Base-by-base conservation (phyloP, 768 basidiomycete species). In the Tylopilus cervinicoccineus region DNA sequence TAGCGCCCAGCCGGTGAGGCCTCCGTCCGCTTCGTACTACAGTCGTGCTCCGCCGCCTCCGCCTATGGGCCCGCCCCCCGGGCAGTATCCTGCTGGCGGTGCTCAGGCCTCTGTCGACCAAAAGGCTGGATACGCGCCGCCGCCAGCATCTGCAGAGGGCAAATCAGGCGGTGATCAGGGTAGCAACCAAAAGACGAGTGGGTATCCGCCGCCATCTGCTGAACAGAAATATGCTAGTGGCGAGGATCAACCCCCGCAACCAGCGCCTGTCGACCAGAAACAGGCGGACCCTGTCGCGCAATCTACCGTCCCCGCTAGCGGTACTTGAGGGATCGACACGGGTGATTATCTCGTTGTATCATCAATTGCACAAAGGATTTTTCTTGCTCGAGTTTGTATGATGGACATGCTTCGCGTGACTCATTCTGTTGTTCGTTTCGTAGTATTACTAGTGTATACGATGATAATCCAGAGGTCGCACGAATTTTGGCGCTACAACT, bases 241-340 rank as follows among this genome's bases (percentile, higher is more conserved):
- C 6, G 38, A 16, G 26, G 37, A 43, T 24, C 38, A 51, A 44
- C 40, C 46, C 2, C 17, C 29, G 23, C 29, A 33, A 6, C 45
- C 40, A 22, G 34, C 19, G 28, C 39, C 46, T 14, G 6, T 7
- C 8, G 53, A 52, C 24, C 54, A 56, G 37, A 56, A 57, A 34
- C 16, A 16, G 26, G 32, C 27, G 11, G 57, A 31, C 6, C 0
- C 47, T 10, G 17, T 32, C 9, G n/a, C 37, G 0, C 43, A 33
- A n/a, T 20, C 33, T 5, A 8, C 34, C 4, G 31, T 44, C 10
- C 24, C 48, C 4, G 12, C 44, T 14, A 8, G 43, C 0, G 29
- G 29, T 8, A 33, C 36, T 38, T 54, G 45, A 59, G 3, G 19
- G 16, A 22, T 28, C n/a, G n/a, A n/a, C n/a, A n/a, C n/a, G n/a